Base-by-base conservation (phyloP, 768 basidiomycete genomes). In the Russula sp. region DNA sequence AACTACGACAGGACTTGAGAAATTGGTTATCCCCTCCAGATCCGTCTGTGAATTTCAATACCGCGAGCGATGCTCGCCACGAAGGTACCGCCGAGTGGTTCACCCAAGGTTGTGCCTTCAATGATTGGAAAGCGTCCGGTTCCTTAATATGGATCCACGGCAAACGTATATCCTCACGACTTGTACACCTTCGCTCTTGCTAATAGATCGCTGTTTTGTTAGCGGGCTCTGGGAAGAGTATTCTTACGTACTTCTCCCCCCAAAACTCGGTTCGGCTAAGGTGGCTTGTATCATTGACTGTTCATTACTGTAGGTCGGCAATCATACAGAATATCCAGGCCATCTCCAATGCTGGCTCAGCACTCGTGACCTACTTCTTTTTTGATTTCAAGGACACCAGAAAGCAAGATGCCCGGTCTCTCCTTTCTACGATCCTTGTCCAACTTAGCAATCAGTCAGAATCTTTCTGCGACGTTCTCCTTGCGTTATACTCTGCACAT, bases 181-280 rank as follows among this genome's bases (percentile, higher is more conserved):
- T 14, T 47, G 1, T 7, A 1, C 3, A 1, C 34, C 7, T 29
- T 29, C 25, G 25, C 25, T 29, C 25, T 29, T 29, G 25, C 25
- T 29, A 29, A 29, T 29, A 29, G 25, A 29, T 11, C 41, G n/a
- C 10, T 29, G 25, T 7, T n/a, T 48, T 22, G 5, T 1, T 41
- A 60, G 59, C 52, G n/a, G 59, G 59, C 16, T 60, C 59, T 1
- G 59, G 59, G 0, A 60, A 60, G 18, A 60, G n/a, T 54, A 35
- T 54, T 14, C 51, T 60, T 0, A 43, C 41, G 59, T 60, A 11
- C 1, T 41, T 51, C 34, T n/a, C 7, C n/a, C 7, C 0, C 2
- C 16, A 29, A 29, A 11, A 2, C 6, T 2, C 9, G 8, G 3
- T n/a, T 7, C 7, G 1, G 2, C 2, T 5, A 9, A 2, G 18